These are phyloP conservation scores for Pleoardoris graminearum DNA, from an alignment of 2,329 filamentous ascomycete species.

Conservation along the genomic window DNA sequence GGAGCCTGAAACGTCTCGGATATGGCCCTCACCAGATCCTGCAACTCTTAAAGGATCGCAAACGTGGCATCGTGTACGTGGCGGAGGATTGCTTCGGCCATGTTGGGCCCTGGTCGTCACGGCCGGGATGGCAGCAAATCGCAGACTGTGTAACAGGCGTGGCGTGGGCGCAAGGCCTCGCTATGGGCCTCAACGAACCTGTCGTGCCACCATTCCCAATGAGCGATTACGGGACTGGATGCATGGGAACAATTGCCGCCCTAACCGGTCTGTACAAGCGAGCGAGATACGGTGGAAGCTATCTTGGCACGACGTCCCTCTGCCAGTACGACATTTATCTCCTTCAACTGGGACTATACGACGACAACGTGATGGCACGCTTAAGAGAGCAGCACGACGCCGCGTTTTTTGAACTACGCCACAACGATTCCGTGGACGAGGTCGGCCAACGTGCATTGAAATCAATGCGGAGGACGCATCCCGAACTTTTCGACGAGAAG, in stretches of 20 bases:
- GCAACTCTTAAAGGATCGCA: slow-evolving; percentile 57
- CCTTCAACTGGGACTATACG: slow-evolving; percentile 62
- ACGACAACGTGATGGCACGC: slow-evolving; percentile 56
- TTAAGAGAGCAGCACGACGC: slow-evolving; percentile 55
- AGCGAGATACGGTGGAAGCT: slow-evolving; percentile 66
- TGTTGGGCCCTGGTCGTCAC: slow-evolving; percentile 63
- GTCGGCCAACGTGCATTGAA: slow-evolving; percentile 63
- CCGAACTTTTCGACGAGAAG: slow-evolving; percentile 57
- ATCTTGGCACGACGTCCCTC: slow-evolving; percentile 65
- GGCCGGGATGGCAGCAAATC: slow-evolving; percentile 74
- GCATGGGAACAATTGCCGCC: slow-evolving; percentile 70
- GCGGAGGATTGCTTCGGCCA: slow-evolving; percentile 74
- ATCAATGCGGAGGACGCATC: slow-evolving; percentile 57
- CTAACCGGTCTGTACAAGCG: slow-evolving; percentile 66
- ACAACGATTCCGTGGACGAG: slow-evolving; percentile 67
- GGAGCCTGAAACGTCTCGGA: slow-evolving; percentile 65
- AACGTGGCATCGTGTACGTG: slow-evolving; percentile 68
- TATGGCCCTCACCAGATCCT: slow-evolving; percentile 62
- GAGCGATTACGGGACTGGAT: slow-evolving; percentile 69
- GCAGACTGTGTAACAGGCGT: slow-evolving; percentile 67
- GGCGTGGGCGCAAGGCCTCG: slow-evolving; percentile 64
- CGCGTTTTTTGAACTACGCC: slow-evolving; percentile 61
- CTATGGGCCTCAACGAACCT: slow-evolving; percentile 65
- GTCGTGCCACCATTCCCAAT: slow-evolving; percentile 66
- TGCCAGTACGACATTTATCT: slow-evolving; percentile 71